These are phyloP conservation scores for Trichosporon sp. DNA, from an alignment of 1,284 basidiomycete genomes.

Conservation along the genomic window DNA sequence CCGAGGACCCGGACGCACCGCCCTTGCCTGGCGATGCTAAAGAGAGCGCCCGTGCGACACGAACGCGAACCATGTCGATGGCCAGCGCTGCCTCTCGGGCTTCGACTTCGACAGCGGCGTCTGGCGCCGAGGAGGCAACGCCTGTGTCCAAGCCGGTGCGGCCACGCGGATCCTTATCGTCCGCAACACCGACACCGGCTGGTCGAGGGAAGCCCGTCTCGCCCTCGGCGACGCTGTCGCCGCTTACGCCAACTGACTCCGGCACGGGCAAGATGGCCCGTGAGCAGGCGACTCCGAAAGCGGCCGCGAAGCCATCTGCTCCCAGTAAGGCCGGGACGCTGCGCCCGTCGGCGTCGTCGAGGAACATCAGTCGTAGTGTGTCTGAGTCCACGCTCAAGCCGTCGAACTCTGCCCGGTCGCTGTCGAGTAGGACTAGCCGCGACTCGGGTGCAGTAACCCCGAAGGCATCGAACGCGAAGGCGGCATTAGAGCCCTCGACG, in stretches of 20 bases:
- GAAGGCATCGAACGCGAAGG: neutral
- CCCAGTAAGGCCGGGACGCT: neutral
- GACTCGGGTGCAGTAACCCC: neutral
- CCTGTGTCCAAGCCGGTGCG: neutral
- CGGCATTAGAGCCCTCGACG: neutral
- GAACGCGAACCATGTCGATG: constrained; percentile 12
- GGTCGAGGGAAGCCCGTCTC: neutral
- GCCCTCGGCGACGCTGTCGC: neutral
- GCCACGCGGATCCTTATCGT: constrained; percentile 6
- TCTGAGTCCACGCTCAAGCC: neutral
- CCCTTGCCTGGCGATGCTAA: neutral
- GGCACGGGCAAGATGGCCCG: neutral
- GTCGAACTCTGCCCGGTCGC: constrained; percentile 1
- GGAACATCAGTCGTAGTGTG: constrained; percentile 5
- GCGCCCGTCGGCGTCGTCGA: neutral
- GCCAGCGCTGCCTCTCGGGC: constrained; percentile 11
- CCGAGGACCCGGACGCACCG: neutral
- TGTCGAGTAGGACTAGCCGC: neutral
- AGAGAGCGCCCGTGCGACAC: neutral
- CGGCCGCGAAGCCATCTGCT: neutral
- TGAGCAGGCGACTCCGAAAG: neutral
- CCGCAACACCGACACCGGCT: constrained; percentile 2
- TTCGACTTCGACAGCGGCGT: constrained; percentile 11
- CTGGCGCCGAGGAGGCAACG: neutral
- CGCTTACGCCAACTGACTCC: neutral